These are phyloP conservation scores for Fusarium napiforme DNA, from an alignment of 2,329 filamentous ascomycete genomes.

Conservation along the genomic window DNA sequence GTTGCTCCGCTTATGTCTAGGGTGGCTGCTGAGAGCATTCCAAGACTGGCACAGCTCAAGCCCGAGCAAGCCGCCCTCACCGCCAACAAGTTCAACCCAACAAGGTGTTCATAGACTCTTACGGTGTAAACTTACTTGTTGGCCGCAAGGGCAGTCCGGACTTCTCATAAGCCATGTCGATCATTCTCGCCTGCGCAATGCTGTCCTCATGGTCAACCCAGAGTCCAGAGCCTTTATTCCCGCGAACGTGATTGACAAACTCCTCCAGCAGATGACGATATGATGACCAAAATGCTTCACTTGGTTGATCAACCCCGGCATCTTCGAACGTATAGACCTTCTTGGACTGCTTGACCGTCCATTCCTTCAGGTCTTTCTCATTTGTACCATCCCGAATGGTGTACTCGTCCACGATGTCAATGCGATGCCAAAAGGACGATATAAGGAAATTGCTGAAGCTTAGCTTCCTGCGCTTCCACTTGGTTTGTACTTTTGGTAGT, in stretches of 20 bases:
- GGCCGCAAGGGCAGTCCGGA: background rate
- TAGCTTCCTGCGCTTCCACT: background rate
- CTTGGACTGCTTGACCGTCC: background rate
- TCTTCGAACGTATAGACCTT: background rate
- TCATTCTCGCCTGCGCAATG: background rate
- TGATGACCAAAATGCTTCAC: background rate
- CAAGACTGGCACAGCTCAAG: rapidly evolving
- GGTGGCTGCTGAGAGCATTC: background rate
- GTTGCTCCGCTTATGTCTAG: background rate
- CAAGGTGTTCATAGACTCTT: background rate
- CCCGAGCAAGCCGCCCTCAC: background rate
- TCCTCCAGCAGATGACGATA: background rate
- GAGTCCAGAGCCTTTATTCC: background rate
- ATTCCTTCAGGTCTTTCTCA: background rate
- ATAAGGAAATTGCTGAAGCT: background rate
- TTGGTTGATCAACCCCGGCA: rapidly evolving
- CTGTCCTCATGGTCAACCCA: background rate
- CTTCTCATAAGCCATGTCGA: background rate
- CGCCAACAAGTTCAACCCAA: background rate
- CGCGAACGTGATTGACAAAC: background rate
- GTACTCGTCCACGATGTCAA: background rate
- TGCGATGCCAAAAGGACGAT: background rate
- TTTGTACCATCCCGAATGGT: background rate
- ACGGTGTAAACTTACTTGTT: background rate
- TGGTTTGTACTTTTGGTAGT: background rate